Conservation (phyloP, 768 basidiomycete genomes). For the Psilocybe tampanensis region DNA sequence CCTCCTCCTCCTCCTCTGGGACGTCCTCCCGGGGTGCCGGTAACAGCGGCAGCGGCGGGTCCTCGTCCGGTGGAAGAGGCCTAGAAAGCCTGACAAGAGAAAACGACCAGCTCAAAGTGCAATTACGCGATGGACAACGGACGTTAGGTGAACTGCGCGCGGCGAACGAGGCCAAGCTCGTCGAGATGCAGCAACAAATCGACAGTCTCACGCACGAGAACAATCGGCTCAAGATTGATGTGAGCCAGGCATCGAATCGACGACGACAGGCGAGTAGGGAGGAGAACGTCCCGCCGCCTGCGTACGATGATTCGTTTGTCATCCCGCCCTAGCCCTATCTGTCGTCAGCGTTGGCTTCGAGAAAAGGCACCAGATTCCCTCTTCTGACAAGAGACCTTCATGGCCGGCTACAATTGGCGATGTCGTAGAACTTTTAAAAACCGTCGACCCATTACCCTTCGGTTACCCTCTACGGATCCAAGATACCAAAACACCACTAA, state of each 20-base stretch:
- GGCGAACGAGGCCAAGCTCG: conserved; percentile 20
- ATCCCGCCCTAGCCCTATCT: conserved; percentile 11
- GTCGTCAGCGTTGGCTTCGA: not conserved
- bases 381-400: no score
- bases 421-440: no score
- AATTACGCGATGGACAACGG: conserved; percentile 29
- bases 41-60: no score
- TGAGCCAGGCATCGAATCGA: not conserved
- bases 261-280: conserved; percentile 18
- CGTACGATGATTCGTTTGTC: conserved; percentile 32
- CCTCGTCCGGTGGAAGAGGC: conserved; percentile 24
- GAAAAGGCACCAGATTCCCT: no score
- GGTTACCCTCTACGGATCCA: no score
- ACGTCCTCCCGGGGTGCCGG: conserved; percentile 1
- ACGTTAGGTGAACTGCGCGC: conserved; percentile 20
- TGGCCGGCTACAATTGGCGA: no score
- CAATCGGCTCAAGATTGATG: conserved; percentile 26
- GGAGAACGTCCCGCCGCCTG: conserved; percentile 32
- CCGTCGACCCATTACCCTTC: no score
- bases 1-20: no score
- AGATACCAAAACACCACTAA: no score
- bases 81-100: conserved; percentile 32
- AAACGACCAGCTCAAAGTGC: conserved; percentile 36
- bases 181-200: conserved; percentile 28
- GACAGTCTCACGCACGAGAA: conserved; percentile 30